These are phyloP conservation scores for Beauveria sp. DNA, from an alignment of 2,329 filamentous ascomycete species.

Conservation along the genomic window DNA sequence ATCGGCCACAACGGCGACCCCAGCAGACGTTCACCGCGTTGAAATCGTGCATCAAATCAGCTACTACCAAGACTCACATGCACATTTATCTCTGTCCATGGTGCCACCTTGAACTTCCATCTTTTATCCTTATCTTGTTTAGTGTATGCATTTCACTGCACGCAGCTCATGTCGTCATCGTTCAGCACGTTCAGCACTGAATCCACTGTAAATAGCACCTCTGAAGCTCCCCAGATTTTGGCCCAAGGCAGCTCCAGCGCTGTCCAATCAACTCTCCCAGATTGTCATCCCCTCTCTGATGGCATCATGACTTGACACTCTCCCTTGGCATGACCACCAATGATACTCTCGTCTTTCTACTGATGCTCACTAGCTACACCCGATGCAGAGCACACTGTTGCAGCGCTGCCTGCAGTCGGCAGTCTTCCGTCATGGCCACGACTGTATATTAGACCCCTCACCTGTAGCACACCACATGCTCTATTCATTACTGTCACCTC, in stretches of 20 bases:
- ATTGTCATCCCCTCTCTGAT: conserved; percentile 6
- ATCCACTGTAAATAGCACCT: background rate
- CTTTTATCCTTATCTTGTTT: no score
- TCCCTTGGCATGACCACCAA: background rate
- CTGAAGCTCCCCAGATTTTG: background rate
- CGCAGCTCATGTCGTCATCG: conserved; percentile 1
- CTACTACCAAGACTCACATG: no score
- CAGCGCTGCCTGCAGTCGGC: background rate
- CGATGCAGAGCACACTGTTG: background rate
- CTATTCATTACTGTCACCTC: background rate
- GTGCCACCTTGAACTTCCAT: no score
- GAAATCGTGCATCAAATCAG: no score
- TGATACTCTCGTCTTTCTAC: background rate
- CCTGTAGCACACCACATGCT: background rate
- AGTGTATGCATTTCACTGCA: background rate
- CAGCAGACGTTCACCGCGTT: no score
- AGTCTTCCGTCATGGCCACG: background rate
- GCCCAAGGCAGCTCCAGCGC: background rate
- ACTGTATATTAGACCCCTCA: background rate
- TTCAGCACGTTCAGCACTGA: background rate
- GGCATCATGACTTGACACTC: conserved; percentile 1
- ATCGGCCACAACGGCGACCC: no score
- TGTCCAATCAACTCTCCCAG: conserved; percentile 3
- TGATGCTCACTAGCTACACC: background rate
- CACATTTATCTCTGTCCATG: no score